Percentiles rank a stretch among this genome's conserved stretches.
Evolutionary conservation across 1,284 basidiomycete species (phyloP).

Genomic region (Sporisorium reilianum): DNA sequence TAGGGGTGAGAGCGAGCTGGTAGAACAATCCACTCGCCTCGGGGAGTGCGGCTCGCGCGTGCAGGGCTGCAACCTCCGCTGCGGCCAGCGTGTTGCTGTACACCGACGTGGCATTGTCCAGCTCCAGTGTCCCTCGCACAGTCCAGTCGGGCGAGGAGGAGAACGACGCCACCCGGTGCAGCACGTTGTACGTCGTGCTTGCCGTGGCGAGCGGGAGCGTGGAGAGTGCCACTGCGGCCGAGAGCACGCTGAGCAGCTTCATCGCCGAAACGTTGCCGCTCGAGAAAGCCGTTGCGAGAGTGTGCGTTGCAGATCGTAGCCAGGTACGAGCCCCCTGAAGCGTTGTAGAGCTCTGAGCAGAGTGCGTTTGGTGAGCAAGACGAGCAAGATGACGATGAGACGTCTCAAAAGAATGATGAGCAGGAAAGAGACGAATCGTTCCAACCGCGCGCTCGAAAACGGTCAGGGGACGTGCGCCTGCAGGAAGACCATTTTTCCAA

Average conservation of each 20-base stretch:
- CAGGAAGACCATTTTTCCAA: background rate
- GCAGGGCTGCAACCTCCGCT: background rate
- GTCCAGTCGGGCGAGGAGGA: constrained; percentile 16
- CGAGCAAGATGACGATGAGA: too few species aligned
- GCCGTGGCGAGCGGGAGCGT: background rate
- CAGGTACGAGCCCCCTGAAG: too few species aligned
- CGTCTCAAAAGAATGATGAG: too few species aligned
- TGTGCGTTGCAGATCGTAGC: too few species aligned
- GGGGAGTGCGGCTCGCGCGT: background rate
- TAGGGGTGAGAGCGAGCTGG: constrained; percentile 13
- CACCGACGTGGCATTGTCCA: background rate
- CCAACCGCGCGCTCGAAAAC: background rate
- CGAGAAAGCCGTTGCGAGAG: too few species aligned
- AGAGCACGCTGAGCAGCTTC: background rate
- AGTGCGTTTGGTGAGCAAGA: too few species aligned
- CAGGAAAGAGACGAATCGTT: background rate
- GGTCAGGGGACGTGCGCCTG: background rate
- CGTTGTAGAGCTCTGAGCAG: too few species aligned
- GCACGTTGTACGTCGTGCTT: constrained; percentile 22
- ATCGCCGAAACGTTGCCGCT: too few species aligned
- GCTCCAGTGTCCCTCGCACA: constrained; percentile 10
- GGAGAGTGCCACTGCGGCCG: background rate
- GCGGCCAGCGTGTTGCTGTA: background rate
- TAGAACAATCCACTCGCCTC: constrained; percentile 10
- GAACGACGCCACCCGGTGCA: constrained; percentile 25